Evolutionary conservation across 1,284 basidiomycete species (phyloP), one percentile per base, ranked within the genome.

Genomic region (Moesziomyces aphidis): DNA sequence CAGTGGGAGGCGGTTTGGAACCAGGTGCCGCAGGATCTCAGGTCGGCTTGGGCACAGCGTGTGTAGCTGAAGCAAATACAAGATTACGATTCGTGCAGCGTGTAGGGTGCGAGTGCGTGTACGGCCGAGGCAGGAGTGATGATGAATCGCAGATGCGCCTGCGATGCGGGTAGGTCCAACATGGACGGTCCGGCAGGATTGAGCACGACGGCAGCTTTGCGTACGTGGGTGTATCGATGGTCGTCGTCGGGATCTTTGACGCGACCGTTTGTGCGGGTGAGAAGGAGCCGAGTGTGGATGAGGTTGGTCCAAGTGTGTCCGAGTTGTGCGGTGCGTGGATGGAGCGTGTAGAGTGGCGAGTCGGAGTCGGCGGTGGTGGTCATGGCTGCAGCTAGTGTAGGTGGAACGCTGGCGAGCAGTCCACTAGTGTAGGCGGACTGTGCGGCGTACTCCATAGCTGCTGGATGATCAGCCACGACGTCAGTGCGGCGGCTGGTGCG

Each of bases 291-390:
- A 0, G 73, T 71, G n/a, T 79, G 75, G 48, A 81, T 51, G 45
- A 67, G 53, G 48, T 79, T 81, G 34, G 63, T 63, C 79, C 79
- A 81, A 5, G 68, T 72, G 17, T 78, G 73, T 5, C 79, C 79
- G 13, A 81, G 49, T 39, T 79, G 77, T 7, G 77, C 75, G 0
- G 65, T 63, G 19, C 72, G 73, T 6, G 74, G 59, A 22, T 61
- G 47, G 1, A 74, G 47, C 2, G 44, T 43, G 48, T 61, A 59
- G 23, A 74, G 49, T 21, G 50, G 55, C 0, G 42, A 55, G 15
- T 65, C 62, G 6, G 21, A 23, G 48, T 34, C 26, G 22, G 21
- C 11, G 26, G 2, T 26, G 2, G 42, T 24, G 13, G 55, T 56
- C 9, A 70, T 62, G 10, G 62, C 59, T 42, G 62, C 62, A 1